These are phyloP conservation scores for Populus deltoides DNA, from an alignment of 345 rosid genomes.

Conservation along the genomic window DNA sequence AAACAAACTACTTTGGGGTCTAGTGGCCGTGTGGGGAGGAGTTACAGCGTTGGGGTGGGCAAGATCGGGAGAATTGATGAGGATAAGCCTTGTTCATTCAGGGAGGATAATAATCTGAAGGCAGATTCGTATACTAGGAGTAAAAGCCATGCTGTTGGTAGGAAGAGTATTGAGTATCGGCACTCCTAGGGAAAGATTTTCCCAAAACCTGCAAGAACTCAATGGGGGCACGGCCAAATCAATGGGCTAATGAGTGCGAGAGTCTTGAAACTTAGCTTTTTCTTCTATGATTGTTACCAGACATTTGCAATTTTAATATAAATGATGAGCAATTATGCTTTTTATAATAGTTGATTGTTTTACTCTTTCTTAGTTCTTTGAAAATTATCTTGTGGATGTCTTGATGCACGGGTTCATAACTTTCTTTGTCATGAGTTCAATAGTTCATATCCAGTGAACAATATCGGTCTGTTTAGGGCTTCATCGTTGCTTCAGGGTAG, in stretches of 20 bases:
- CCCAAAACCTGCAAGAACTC: too few species aligned
- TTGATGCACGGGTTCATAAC: background rate
- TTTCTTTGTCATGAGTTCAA: too few species aligned
- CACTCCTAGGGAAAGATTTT: background rate
- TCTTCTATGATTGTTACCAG: background rate
- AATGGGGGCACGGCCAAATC: too few species aligned
- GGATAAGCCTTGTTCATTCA: constrained; percentile 34
- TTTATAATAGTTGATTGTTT: too few species aligned
- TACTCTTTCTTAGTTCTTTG: background rate
- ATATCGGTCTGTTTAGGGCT: background rate
- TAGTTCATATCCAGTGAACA: background rate
- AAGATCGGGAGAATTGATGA: constrained; percentile 48
- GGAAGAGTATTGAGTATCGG: background rate
- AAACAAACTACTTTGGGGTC: constrained; percentile 1
- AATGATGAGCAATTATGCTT: too few species aligned
- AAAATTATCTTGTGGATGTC: background rate
- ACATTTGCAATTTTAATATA: background rate
- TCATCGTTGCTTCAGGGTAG: too few species aligned
- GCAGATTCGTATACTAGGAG: constrained; percentile 18
- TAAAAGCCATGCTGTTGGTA: constrained; percentile 24
- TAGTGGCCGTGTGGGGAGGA: constrained; percentile 21
- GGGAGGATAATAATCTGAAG: constrained; percentile 16
- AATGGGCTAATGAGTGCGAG: too few species aligned
- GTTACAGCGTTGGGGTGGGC: constrained; percentile 48
- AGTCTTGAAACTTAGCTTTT: background rate